These are phyloP conservation scores for Alternaria gansuensis DNA, from an alignment of 2,329 filamentous ascomycete species.

Conservation along the genomic window DNA sequence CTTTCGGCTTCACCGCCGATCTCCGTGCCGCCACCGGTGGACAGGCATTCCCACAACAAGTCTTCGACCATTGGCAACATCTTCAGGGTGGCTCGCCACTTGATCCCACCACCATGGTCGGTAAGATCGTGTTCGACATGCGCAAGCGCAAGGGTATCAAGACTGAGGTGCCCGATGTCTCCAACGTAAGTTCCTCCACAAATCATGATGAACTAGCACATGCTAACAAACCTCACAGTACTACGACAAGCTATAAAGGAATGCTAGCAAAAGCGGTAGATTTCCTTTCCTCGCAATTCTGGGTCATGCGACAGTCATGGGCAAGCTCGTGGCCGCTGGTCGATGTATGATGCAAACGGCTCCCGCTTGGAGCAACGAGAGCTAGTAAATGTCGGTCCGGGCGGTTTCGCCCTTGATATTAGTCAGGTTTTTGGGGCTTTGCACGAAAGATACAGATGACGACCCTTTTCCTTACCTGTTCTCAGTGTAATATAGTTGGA, in stretches of 20 bases:
- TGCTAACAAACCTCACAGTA: slow-evolving; percentile 70
- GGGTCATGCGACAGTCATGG: slow-evolving; percentile 47
- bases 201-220: neutral
- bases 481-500: slow-evolving; percentile 50
- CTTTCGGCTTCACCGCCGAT: slow-evolving; percentile 98
- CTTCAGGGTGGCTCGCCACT: slow-evolving; percentile 93
- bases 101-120: slow-evolving; percentile 82
- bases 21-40: slow-evolving; percentile 91
- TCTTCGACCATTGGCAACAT: slow-evolving; percentile 99
- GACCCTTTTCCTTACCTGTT: slow-evolving; percentile 49
- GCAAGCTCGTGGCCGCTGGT: slow-evolving; percentile 48
- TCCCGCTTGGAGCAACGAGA: slow-evolving; percentile 44
- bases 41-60: slow-evolving; percentile 98
- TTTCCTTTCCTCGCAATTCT: slow-evolving; percentile 52
- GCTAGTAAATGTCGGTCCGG: slow-evolving; percentile 52
- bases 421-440: slow-evolving; percentile 42
- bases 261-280: slow-evolving; percentile 57
- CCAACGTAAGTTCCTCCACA: slow-evolving; percentile 77
- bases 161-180: slow-evolving; percentile 88
- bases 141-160: slow-evolving; percentile 99
- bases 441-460: slow-evolving; percentile 48
- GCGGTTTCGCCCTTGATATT: slow-evolving; percentile 42
- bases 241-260: slow-evolving; percentile 96
- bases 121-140: slow-evolving; percentile 84
- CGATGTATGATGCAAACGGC: slow-evolving; percentile 47